phyloP scores from a whole-genome alignment of 108 stramenopile species.

The Pseudonitzschia multistriata region DNA sequence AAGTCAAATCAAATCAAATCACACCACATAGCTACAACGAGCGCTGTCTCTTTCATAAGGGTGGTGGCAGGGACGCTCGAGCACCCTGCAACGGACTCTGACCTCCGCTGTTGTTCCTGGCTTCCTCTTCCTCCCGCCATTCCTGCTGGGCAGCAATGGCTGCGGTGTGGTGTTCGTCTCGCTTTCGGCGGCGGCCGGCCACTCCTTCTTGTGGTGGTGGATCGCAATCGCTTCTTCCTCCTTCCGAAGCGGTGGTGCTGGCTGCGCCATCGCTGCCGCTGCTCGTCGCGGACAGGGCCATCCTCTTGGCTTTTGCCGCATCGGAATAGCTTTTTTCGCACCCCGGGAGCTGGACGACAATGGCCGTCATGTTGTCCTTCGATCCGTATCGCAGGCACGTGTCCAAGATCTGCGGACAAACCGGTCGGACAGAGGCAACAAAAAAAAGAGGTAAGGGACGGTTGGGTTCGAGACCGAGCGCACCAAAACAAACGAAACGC shows the following conservation, averaged over 20 bases:
- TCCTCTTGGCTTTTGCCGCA: neutral
- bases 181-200: conserved; percentile 1
- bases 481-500: no score
- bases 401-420: conserved; percentile 46
- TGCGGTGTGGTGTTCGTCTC: neutral
- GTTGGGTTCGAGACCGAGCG: no score
- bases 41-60: conserved; percentile 5
- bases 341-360: conserved; percentile 67
- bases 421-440: no score
- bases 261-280: no score
- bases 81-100: neutral
- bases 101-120: neutral
- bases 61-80: no score
- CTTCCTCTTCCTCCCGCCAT: neutral
- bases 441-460: neutral
- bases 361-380: conserved; percentile 87
- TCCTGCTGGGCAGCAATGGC: neutral
- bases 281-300: neutral
- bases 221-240: neutral
- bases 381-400: conserved; percentile 69
- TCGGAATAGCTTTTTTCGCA: conserved; percentile 16
- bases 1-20: no score
- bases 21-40: neutral
- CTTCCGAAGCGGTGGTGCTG: neutral
- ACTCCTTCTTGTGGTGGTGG: neutral